Evolutionary conservation across 352 stramenopile species (phyloP).

Genomic region (Pythium aphanidermatum): DNA sequence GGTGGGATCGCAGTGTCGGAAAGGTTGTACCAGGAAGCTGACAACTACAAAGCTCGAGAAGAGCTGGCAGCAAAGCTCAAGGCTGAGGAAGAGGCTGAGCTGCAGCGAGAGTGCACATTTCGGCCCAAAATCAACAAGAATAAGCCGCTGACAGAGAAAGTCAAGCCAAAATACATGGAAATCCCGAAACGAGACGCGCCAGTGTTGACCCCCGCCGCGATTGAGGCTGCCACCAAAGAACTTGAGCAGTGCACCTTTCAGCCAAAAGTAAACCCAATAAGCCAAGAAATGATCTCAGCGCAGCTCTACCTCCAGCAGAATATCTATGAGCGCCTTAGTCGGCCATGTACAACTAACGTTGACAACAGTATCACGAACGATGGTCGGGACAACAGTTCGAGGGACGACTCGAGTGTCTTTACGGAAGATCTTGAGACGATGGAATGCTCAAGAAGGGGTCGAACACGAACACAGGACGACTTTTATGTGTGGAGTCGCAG

Average conservation of each 20-base stretch:
- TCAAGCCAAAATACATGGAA: constrained; percentile 78
- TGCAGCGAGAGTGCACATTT: constrained; percentile 74
- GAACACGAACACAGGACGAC: constrained; percentile 43
- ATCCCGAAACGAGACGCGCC: constrained; percentile 25
- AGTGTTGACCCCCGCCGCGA: constrained; percentile 41
- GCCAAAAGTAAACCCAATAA: constrained; percentile 72
- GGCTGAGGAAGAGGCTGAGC: constrained; percentile 62
- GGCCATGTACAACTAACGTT: constrained; percentile 27
- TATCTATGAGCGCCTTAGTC: constrained; percentile 79
- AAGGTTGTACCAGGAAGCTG: constrained; percentile 67
- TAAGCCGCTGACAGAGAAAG: constrained; percentile 33
- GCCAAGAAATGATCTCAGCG: constrained; percentile 69
- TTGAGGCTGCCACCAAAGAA: constrained; percentile 54
- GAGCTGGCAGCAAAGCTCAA: constrained; percentile 57
- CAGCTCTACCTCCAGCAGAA: constrained; percentile 84
- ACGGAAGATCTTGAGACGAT: constrained; percentile 4
- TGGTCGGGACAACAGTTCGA: constrained; percentile 10
- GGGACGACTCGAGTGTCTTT: constrained; percentile 20
- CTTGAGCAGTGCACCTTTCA: constrained; percentile 73
- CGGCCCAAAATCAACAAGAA: constrained; percentile 52
- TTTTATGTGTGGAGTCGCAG: constrained; percentile 32
- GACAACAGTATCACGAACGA: constrained; percentile 2
- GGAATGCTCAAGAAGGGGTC: constrained; percentile 20
- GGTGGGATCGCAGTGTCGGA: constrained; percentile 44
- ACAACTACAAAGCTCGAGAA: constrained; percentile 69